Evolutionary conservation across 208 protist genomes (phyloP), one percentile per base, ranked within the genome.

Genomic region (Tetramitus jugosus): DNA sequence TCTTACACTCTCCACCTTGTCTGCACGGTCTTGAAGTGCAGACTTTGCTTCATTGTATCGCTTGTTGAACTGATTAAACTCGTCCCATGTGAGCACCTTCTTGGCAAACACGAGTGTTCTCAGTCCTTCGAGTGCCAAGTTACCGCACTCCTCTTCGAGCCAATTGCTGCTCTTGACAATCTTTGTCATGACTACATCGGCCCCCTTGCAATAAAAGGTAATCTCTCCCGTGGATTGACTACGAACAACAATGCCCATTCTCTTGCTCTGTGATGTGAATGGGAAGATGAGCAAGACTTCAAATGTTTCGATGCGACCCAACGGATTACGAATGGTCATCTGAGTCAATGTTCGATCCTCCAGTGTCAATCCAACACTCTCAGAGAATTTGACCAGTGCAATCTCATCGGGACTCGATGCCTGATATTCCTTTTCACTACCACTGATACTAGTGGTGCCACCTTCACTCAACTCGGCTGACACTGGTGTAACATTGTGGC

Each of bases 241-340:
- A 61, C 89, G 82, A 3, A 99, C 79, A 8, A 99, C 88, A 77
- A 99, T 98, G 37, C 95, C 96, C 97, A 99, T 99, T 43, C 96
- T 87, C 85, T 98, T 99, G 7, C 88, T 84, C 79, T 96, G 94
- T 23, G 96, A 98, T 31, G 93, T 97, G 83, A 99, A 99, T 33
- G 96, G 97, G 77, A 99, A 98, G 53, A 93, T 84, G 72, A 96
- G 89, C 31, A 99, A 76, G 40, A 99, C 91, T n/a, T 96, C 87
- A 85, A 90, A 98, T 35, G 72, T 76, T 83, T 89, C 39, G 42
- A 42, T 17, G 14, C 35, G n/a, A 53, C 23, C 49, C 4, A n/a
- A n/a, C 17, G 75, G 42, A 35, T 33, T 78, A 31, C 26, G 3
- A 1, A 78, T 40, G 20, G 49, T 42, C 10, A 78, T 78, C 43